phyloP scores from a whole-genome alignment of 2,329 filamentous ascomycete species.

The Paraphaeosphaeria sporulosa region DNA sequence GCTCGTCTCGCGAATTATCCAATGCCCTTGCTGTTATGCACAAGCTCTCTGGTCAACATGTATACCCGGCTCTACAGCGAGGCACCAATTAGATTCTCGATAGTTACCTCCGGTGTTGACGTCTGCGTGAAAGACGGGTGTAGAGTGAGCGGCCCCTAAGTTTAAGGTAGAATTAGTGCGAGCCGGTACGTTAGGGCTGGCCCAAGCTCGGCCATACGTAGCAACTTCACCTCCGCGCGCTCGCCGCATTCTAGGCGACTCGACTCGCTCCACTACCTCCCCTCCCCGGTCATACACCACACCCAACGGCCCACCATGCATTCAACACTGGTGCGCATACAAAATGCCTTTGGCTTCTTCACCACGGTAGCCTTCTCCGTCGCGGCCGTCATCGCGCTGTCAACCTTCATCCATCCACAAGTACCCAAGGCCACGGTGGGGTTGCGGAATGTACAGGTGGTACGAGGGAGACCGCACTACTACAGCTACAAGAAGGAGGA shows the following conservation, averaged over 20 bases:
- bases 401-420: conserved; percentile 75
- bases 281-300: neutral
- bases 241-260: conserved; percentile 7
- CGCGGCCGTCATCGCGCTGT: conserved; percentile 79
- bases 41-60: no score
- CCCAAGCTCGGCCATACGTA: conserved; percentile 31
- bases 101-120: no score
- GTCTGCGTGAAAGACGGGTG: no score
- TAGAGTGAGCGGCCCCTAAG: no score
- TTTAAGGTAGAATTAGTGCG: no score
- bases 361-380: conserved; percentile 89
- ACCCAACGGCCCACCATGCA: conserved; percentile 69
- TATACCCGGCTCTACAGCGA: no score
- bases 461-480: conserved; percentile 93
- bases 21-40: no score
- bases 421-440: conserved; percentile 70
- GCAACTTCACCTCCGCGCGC: conserved; percentile 18
- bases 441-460: conserved; percentile 84
- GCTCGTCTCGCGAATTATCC: no score
- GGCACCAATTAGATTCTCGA: no score
- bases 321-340: conserved; percentile 81
- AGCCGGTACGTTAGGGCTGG: no score
- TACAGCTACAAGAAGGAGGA: conserved; percentile 93
- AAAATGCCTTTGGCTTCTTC: conserved; percentile 98
- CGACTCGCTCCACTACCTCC: conserved; percentile 7